A percentile compares a stretch with the other conserved stretches of the same genome.
phyloP scores from a whole-genome alignment of 441 rosid species.

The Euphorbia celastroides region DNA sequence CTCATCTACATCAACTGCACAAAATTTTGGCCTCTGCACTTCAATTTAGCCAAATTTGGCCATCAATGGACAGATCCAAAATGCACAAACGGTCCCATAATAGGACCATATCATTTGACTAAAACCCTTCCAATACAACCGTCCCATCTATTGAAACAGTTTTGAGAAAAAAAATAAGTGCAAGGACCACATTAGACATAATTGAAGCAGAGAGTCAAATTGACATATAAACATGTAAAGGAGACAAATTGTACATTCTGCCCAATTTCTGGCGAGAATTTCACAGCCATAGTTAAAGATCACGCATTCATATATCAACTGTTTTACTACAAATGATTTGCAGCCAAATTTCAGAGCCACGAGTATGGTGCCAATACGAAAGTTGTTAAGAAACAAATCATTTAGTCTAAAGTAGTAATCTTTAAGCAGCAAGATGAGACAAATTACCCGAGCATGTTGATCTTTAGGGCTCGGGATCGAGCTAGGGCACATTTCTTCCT shows the following conservation, averaged over 20 bases:
- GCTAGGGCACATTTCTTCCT: constrained; percentile 48
- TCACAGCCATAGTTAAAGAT: background rate
- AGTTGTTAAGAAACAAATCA: background rate
- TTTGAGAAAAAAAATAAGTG: background rate
- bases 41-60: background rate
- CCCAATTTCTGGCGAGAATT: background rate
- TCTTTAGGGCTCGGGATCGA: constrained; percentile 49
- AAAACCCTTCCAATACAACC: background rate
- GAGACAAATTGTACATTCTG: background rate
- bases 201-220: background rate
- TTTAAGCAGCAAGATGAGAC: background rate
- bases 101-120: background rate
- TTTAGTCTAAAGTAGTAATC: background rate
- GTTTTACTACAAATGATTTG: background rate
- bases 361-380: background rate
- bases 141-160: background rate
- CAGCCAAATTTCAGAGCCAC: background rate
- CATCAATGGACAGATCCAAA: too few species aligned
- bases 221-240: background rate
- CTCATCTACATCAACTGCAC: background rate
- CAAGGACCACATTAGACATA: background rate
- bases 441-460: constrained; percentile 49
- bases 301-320: background rate
- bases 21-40: background rate
- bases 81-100: background rate